Conservation (phyloP, 2,329 filamentous ascomycete species). For the Neofusicoccum laricinum region DNA sequence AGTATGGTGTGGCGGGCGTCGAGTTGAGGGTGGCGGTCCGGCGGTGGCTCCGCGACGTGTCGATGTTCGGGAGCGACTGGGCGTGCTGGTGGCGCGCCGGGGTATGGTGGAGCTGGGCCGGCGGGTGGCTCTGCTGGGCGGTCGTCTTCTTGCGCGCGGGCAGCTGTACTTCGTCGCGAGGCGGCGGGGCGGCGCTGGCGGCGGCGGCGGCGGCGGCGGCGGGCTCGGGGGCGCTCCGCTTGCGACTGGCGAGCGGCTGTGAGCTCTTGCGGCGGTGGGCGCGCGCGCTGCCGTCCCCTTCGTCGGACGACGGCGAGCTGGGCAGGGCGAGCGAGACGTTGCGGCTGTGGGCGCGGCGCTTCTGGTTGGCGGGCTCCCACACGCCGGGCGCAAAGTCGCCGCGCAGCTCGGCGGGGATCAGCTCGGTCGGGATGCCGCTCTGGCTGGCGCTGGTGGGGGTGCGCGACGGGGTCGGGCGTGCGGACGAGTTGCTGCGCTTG, state of each 20-base stretch:
- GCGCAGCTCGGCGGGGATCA: conserved; percentile 17
- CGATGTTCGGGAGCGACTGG: conserved; percentile 9
- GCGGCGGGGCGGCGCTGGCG: neutral
- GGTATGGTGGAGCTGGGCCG: neutral
- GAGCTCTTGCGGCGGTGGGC: conserved; percentile 12
- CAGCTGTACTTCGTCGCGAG: neutral
- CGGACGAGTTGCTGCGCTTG: conserved; percentile 15
- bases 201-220: neutral
- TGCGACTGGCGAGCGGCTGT: neutral
- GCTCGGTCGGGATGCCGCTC: conserved; percentile 13
- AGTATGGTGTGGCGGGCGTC: conserved; percentile 12
- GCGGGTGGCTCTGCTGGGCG: neutral
- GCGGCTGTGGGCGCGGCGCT: conserved; percentile 14
- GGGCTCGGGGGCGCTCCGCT: neutral
- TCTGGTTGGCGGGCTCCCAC: conserved; percentile 16
- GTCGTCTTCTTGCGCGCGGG: conserved; percentile 9
- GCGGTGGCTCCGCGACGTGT: conserved; percentile 3
- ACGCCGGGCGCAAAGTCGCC: conserved; percentile 16
- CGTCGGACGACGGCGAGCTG: conserved; percentile 9
- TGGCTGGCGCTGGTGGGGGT: conserved; percentile 1
- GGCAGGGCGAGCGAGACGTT: conserved; percentile 17
- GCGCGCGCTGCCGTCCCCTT: neutral
- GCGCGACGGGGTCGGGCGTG: conserved; percentile 14
- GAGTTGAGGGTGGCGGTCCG: conserved; percentile 5
- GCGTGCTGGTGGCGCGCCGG: conserved; percentile 2